These are phyloP conservation scores for Gonapodya sp. DNA, from an alignment of 192 early-diverging fungal species.

Conservation along the genomic window DNA sequence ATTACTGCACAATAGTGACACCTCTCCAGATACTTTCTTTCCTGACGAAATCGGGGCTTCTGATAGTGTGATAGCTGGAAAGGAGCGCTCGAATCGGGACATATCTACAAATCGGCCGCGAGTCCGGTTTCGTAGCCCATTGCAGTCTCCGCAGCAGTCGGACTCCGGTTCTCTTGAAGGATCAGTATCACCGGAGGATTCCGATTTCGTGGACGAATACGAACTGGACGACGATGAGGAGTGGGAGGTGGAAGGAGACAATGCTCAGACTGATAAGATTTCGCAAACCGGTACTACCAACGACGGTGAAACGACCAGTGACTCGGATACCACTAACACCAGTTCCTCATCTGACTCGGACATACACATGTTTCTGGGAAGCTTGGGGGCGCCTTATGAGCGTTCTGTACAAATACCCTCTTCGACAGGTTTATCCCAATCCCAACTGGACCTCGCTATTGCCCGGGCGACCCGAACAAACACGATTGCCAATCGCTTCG, in stretches of 20 bases:
- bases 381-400: neutral
- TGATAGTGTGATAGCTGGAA: too few species aligned
- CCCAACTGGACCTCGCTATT: neutral
- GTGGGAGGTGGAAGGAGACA: neutral
- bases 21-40: too few species aligned
- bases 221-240: neutral
- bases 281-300: too few species aligned
- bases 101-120: too few species aligned
- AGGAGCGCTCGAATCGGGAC: too few species aligned
- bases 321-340: neutral
- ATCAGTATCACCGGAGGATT: too few species aligned
- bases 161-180: neutral
- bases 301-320: neutral
- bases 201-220: too few species aligned
- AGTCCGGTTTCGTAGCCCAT: neutral
- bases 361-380: neutral
- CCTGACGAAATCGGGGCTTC: too few species aligned
- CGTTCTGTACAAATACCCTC: neutral
- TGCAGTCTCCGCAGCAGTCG: neutral
- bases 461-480: neutral
- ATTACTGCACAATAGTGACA: too few species aligned
- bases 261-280: too few species aligned
- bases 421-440: neutral
- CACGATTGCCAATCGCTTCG: neutral
- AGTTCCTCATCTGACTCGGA: neutral